phyloP scores from a whole-genome alignment of 768 basidiomycete genomes.

The Inosperma sp. region DNA sequence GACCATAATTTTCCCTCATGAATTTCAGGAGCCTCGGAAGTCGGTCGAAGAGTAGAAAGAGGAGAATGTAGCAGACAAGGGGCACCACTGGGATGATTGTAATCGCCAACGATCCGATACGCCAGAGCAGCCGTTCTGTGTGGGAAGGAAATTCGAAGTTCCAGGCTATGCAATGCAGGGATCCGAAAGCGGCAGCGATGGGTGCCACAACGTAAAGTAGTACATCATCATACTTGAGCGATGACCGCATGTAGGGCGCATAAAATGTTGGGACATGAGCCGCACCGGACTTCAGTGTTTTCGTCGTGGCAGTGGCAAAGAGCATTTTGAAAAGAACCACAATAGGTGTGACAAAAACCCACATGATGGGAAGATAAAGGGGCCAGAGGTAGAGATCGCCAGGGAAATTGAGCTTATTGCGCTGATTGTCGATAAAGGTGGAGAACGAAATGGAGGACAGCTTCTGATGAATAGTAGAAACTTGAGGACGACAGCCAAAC shows the following conservation, averaged over 20 bases:
- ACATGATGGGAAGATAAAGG: background rate
- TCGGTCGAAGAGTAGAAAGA: too few species aligned
- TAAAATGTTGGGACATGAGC: background rate
- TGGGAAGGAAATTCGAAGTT: background rate
- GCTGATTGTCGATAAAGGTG: background rate
- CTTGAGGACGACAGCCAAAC: background rate
- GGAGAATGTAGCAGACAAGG: background rate
- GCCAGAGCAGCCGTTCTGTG: slow-evolving; percentile 1
- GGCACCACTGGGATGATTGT: background rate
- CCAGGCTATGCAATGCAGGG: slow-evolving; percentile 5
- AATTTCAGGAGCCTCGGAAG: too few species aligned
- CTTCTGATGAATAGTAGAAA: background rate
- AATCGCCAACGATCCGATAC: background rate
- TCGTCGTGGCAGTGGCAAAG: background rate
- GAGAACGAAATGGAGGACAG: background rate
- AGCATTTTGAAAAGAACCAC: background rate
- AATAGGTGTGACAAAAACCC: background rate
- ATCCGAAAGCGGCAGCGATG: background rate
- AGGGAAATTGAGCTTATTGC: background rate
- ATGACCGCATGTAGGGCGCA: background rate
- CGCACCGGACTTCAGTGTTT: background rate
- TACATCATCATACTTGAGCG: background rate
- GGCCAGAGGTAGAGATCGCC: background rate
- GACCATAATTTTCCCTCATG: too few species aligned
- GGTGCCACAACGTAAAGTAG: background rate